phyloP scores from a whole-genome alignment of 2,329 filamentous ascomycete genomes.

The Aspergillus sergii region DNA sequence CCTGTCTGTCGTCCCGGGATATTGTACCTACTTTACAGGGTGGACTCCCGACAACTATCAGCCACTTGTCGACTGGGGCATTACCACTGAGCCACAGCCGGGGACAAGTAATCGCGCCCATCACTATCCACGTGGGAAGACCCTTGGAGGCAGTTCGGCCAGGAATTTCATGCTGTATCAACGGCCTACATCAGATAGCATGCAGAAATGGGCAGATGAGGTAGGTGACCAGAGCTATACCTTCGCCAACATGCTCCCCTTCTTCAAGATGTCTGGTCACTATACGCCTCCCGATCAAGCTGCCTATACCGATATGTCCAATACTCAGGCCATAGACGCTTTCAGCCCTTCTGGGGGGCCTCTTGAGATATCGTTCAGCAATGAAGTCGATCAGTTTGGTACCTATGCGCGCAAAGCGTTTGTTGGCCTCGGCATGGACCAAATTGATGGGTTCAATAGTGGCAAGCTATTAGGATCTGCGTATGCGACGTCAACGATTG shows the following conservation, averaged over 20 bases:
- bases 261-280: constrained; percentile 28
- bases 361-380: constrained; percentile 36
- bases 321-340: constrained; percentile 23
- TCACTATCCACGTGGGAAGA: constrained; percentile 32
- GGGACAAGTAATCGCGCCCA: constrained; percentile 11
- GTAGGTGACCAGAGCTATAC: constrained; percentile 38
- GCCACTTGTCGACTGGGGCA: constrained; percentile 31
- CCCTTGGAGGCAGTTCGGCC: constrained; percentile 27
- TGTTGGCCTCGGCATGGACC: constrained; percentile 29
- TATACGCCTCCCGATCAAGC: constrained; percentile 29
- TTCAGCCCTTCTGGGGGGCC: constrained; percentile 28
- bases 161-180: constrained; percentile 32
- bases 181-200: constrained; percentile 31
- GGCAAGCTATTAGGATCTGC: constrained; percentile 27
- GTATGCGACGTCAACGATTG: constrained; percentile 35
- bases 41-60: constrained; percentile 24
- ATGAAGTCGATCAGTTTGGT: constrained; percentile 28
- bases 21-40: constrained; percentile 23
- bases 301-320: constrained; percentile 27
- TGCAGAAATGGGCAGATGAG: constrained; percentile 39
- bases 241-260: constrained; percentile 31
- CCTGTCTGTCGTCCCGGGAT: constrained; percentile 28
- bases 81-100: constrained; percentile 25
- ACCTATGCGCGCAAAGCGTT: constrained; percentile 31
- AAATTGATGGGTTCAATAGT: constrained; percentile 31